Base-by-base conservation (phyloP, 2,329 filamentous ascomycete species). In the Fusarium bulbicola region DNA sequence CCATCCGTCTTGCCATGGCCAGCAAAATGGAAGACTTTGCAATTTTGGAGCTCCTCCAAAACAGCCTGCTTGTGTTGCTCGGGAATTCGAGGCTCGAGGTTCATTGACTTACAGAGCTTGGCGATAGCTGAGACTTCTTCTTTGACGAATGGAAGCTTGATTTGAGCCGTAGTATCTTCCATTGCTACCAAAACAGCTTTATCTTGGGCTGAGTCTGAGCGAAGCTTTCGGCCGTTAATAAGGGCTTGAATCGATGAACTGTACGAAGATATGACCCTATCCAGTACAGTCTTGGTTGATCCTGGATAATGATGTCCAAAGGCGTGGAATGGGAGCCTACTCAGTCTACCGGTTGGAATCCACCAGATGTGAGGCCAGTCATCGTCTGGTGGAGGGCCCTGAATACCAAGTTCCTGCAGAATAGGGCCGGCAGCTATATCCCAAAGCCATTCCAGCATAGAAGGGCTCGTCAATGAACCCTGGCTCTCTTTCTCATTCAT, bases 371-470 rank as follows among this genome's bases (percentile, higher is more conserved):
- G 54, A 18, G 54, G 40, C 40, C 28, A 58, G 20, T 37, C 11
- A 16, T 28, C 26, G 13, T 13, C 4, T 4, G 24, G 8, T 1
- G 34, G 43, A 7, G 26, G 15, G 3, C 12, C 2, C 3, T 11
- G 5, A 9, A 49, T 36, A 16, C 43, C 21, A 1, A 59, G 34
- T 10, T 8, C 32, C 1, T 59, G 14, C 1, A 59, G 34, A 20
- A 28, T 32, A 18, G 43, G 43, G 1, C 20, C 7, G 5, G 42
- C 20, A 5, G 28, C 26, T 3, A 30, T 4, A n/a, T 59, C 43
- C 56, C 56, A 59, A 21, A 59, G 32, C 43, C 34, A 59, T 18
- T 40, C 2, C 3, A 59, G 34, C n/a, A 47, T n/a, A 2, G 20
- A 20, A n/a, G 5, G 10, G 2, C 32, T 37, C 4, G 18, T 47